Base-by-base conservation (phyloP, 2,329 filamentous ascomycete species). In the Aciculosporium take region DNA sequence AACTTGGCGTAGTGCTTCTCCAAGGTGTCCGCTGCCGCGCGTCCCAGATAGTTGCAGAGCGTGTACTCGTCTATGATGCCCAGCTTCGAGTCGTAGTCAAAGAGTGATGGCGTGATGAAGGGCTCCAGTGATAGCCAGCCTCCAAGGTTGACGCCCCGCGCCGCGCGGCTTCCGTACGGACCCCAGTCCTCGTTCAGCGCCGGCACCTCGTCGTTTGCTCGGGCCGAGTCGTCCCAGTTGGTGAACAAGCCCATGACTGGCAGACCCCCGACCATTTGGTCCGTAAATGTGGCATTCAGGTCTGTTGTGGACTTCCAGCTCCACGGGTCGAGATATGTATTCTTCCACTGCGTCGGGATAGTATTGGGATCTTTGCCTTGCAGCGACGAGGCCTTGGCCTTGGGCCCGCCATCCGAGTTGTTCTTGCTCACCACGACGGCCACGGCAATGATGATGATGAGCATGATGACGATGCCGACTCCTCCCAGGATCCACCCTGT, bases 41-140 rank as follows among this genome's bases (percentile, higher is more conserved):
- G 56, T 0, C 86, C 89, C 1, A 96, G 72, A 48, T 82, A 72
- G 34, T 68, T 61, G 45, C 76, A 77, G 20, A 96, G 68, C 0
- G 84, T 94, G 61, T 76, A 96, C 59, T 98, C 91, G 55, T 98
- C 91, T 15, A 96, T 71, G 32, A 96, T 75, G 5, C 76, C 66
- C 66, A 79, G 50, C 13, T 59, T 56, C 5, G 68, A 65, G 56
- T 81, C 85, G 46, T 72, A 72, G 46, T 76, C 64, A 63, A 98
- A 98, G 21, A 94, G 71, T 0, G 88, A 95, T 0, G 91, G 91
- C 4, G 85, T 89, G 56, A 98, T 96, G 58, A 94, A 95, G 0
- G 91, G 91, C 55, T 98, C 91, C 10, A 98, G 65, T 3, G 82
- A 84, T 2, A 98, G 73, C 91, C 91, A 98, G 10, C 91, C 91